These are phyloP conservation scores for Trichophyton mentagrophytes DNA, from an alignment of 2,329 filamentous ascomycete genomes.

Conservation along the genomic window DNA sequence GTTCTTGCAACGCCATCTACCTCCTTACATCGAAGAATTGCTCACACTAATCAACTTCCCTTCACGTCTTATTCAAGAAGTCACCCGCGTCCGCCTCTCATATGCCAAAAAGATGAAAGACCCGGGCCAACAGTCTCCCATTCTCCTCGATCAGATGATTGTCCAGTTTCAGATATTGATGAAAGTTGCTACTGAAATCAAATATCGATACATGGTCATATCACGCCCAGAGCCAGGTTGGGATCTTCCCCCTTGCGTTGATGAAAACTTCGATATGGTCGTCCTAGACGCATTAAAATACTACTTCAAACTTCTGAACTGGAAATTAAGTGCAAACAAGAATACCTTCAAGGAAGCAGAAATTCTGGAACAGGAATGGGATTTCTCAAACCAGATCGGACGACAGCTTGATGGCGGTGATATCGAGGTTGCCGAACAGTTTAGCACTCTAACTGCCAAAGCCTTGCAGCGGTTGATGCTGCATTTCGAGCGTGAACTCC, in stretches of 20 bases:
- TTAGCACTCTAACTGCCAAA: slow-evolving; percentile 85
- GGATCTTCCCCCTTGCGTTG: slow-evolving; percentile 91
- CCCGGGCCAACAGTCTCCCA: slow-evolving; percentile 74
- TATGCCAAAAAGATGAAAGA: slow-evolving; percentile 96
- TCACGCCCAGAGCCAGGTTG: slow-evolving; percentile 81
- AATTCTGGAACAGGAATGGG: slow-evolving; percentile 94
- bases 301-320: slow-evolving; percentile 97
- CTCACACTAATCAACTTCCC: slow-evolving; percentile 95
- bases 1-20: slow-evolving; percentile 80
- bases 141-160: slow-evolving; percentile 98
- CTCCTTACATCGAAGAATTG: slow-evolving; percentile 91
- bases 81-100: slow-evolving; percentile 78
- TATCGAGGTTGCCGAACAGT: slow-evolving; percentile 94
- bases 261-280: slow-evolving; percentile 87
- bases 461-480: slow-evolving; percentile 75
- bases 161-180: slow-evolving; percentile 88
- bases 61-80: slow-evolving; percentile 87
- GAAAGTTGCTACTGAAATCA: slow-evolving; percentile 83
- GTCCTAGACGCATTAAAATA: slow-evolving; percentile 89
- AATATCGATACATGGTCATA: slow-evolving; percentile 72
- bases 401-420: slow-evolving; percentile 84
- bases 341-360: slow-evolving; percentile 99
- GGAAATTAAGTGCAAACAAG: slow-evolving; percentile 94
- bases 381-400: slow-evolving; percentile 88
- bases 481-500: slow-evolving; percentile 85